Evolutionary conservation across 2,329 filamentous ascomycete species (phyloP).

Genomic region (Nothophaeocryptopus gaeumannii): DNA sequence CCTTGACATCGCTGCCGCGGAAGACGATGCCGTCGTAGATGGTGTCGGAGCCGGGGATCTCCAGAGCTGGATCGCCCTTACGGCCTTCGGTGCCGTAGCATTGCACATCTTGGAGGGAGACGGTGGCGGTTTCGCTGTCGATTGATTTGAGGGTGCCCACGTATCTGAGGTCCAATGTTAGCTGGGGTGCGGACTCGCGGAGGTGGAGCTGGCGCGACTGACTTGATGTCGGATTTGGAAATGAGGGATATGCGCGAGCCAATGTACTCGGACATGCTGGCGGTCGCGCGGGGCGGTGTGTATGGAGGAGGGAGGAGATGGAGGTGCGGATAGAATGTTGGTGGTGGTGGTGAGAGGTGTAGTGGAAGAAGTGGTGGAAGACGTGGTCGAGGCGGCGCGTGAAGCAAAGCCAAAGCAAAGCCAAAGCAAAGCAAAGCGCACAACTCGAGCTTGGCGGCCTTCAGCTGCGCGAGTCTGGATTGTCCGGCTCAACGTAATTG

Average conservation of each 20-base stretch:
- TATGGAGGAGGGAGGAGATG: conserved; percentile 5
- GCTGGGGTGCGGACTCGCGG: conserved; percentile 5
- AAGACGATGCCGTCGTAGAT: conserved; percentile 99
- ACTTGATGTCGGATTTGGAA: conserved; percentile 97
- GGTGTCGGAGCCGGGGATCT: conserved; percentile 78
- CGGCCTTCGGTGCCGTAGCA: conserved; percentile 94
- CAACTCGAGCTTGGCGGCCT: too few relatives aligned
- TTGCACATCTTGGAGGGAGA: conserved; percentile 92
- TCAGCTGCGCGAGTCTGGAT: too few relatives aligned
- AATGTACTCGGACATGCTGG: conserved; percentile 60
- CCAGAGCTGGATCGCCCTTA: conserved; percentile 71
- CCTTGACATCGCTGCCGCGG: conserved; percentile 96
- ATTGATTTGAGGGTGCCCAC: conserved; percentile 95
- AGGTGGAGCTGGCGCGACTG: conserved; percentile 29
- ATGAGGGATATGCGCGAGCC: conserved; percentile 92
- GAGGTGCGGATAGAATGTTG: neutral
- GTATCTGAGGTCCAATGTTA: conserved; percentile 61
- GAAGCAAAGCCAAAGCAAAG: too few relatives aligned
- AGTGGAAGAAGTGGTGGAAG: conserved; percentile 6
- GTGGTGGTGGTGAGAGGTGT: conserved; percentile 9
- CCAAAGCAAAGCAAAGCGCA: too few relatives aligned
- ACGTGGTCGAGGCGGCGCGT: conserved; percentile 1
- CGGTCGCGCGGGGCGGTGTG: conserved; percentile 3
- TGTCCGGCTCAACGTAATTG: too few relatives aligned
- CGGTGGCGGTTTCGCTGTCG: conserved; percentile 94